Conservation (phyloP, 1,139 yeast genomes). For the Candida anutae region DNA sequence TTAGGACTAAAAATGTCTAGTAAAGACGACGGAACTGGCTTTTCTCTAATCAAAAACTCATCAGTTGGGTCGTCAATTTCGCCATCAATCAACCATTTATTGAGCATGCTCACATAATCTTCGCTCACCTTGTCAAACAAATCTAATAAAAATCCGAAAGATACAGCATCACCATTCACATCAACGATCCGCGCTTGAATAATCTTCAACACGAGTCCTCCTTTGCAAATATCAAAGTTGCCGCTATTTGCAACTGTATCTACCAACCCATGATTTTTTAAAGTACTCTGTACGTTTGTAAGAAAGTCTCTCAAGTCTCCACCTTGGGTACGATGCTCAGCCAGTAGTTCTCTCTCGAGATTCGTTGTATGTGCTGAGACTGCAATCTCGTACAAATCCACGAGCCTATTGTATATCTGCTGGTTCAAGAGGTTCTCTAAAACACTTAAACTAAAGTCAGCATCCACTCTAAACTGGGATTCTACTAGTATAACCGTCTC, state of each 20-base stretch:
- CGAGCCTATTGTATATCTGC: constrained; percentile 26
- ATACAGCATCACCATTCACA: constrained; percentile 59
- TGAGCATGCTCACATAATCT: constrained; percentile 63
- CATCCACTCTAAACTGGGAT: constrained; percentile 39
- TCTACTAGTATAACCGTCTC: constrained; percentile 47
- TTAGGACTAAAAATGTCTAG: constrained; percentile 37
- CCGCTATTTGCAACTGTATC: constrained; percentile 47
- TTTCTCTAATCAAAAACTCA: constrained; percentile 67
- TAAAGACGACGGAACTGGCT: constrained; percentile 21
- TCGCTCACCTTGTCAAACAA: constrained; percentile 54
- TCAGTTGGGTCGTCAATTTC: constrained; percentile 68
- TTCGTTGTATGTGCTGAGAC: constrained; percentile 38
- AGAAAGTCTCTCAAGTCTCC: constrained; percentile 8
- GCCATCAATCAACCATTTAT: constrained; percentile 74
- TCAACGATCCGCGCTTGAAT: constrained; percentile 51
- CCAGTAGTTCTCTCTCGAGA: constrained; percentile 10
- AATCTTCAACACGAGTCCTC: constrained; percentile 57
- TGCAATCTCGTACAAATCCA: constrained; percentile 53
- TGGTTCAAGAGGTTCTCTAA: constrained; percentile 26
- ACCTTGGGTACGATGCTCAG: constrained; percentile 3
- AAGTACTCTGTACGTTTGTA: constrained; percentile 20
- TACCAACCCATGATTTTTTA: constrained; percentile 32
- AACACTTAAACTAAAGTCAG: constrained; percentile 25
- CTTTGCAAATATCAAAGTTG: constrained; percentile 53
- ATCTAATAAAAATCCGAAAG: constrained; percentile 42